A percentile compares a stretch with the other conserved stretches of the same genome.
Conservation (phyloP, 345 rosid genomes). For the Cardiospermum halicacabum region DNA sequence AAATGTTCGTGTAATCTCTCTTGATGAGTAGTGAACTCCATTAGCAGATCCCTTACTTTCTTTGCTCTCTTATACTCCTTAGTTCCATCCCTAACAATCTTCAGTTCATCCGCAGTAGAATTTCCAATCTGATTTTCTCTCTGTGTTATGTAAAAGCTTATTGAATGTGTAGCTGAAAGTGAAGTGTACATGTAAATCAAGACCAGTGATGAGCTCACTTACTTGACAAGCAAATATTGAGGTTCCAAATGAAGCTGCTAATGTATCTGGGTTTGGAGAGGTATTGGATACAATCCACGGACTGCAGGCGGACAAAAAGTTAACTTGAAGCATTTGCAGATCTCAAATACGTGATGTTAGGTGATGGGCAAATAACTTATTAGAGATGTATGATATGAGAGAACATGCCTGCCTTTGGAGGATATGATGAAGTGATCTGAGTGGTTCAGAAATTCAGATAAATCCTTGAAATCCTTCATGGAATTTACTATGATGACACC, state of each 20-base stretch:
- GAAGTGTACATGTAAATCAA: not conserved
- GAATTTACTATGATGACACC: conserved; percentile 28
- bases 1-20: conserved; percentile 23
- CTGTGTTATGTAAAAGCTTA: conserved; percentile 4
- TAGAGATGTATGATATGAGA: no score
- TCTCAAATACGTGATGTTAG: no score
- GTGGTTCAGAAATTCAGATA: conserved; percentile 28
- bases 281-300: conserved; percentile 34
- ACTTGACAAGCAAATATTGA: conserved; percentile 24
- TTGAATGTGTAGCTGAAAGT: not conserved
- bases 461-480: conserved; percentile 16
- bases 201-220: conserved; percentile 3
- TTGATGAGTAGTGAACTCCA: conserved; percentile 32
- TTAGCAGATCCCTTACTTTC: conserved; percentile 26
- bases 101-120: conserved; percentile 17
- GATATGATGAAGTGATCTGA: conserved; percentile 36
- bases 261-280: conserved; percentile 6
- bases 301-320: conserved; percentile 27
- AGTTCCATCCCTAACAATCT: conserved; percentile 27
- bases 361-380: no score
- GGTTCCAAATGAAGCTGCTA: conserved; percentile 5
- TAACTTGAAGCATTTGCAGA: no score
- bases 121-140: conserved; percentile 1
- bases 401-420: conserved; percentile 32
- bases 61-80: conserved; percentile 29